phyloP scores from a whole-genome alignment of 192 early-diverging fungal genomes.

The Backusella luteola region DNA sequence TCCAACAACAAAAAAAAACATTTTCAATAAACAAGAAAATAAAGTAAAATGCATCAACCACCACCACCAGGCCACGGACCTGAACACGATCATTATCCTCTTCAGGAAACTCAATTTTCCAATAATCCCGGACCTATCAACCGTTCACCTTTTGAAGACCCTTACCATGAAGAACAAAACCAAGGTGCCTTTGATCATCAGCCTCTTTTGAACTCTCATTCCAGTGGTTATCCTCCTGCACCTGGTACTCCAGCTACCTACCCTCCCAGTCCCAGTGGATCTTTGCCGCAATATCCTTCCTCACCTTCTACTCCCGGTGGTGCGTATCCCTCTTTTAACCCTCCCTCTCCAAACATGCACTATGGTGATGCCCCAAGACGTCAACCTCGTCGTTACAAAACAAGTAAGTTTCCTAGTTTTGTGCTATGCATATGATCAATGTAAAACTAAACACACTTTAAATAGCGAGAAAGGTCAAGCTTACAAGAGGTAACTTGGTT shows the following conservation, averaged over 20 bases:
- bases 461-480: conserved; percentile 43
- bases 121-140: conserved; percentile 22
- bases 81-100: conserved; percentile 36
- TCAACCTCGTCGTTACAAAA: conserved; percentile 51
- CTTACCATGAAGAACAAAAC: conserved; percentile 22
- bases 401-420: conserved; percentile 31
- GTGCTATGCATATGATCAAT: not conserved
- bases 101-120: conserved; percentile 35
- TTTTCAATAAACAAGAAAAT: not conserved
- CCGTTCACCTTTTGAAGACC: conserved; percentile 33
- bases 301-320: conserved; percentile 23
- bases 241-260: conserved; percentile 18
- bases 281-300: conserved; percentile 21
- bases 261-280: conserved; percentile 7
- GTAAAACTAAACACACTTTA: not conserved
- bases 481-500: conserved; percentile 68
- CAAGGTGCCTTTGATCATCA: conserved; percentile 13
- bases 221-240: conserved; percentile 28
- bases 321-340: conserved; percentile 8
- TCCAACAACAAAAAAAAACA: not conserved
- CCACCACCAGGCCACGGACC: conserved; percentile 7
- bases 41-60: conserved; percentile 23
- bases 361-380: conserved; percentile 43
- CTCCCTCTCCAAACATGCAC: conserved; percentile 35
- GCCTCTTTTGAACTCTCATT: conserved; percentile 19